These are phyloP conservation scores for Naganishia friedmannii DNA, from an alignment of 768 basidiomycete species.

Conservation along the genomic window DNA sequence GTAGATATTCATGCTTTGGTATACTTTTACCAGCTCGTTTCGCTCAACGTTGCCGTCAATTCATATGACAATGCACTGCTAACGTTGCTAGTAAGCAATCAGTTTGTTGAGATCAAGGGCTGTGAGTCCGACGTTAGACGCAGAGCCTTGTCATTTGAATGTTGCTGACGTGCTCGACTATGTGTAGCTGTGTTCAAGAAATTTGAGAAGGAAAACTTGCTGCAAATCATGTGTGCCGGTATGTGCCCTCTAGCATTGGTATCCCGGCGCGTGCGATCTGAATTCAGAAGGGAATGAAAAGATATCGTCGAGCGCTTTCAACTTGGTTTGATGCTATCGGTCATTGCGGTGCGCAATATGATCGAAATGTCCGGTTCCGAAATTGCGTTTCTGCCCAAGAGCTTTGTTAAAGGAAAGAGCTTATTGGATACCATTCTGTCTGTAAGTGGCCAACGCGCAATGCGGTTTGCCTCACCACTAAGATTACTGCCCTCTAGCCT, in stretches of 20 bases:
- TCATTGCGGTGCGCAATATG: conserved; percentile 89
- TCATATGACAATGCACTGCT: conserved; percentile 94
- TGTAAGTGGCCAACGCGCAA: conserved; percentile 54
- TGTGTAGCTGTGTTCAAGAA: conserved; percentile 79
- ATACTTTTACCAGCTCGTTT: conserved; percentile 90
- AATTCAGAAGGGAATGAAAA: conserved; percentile 43
- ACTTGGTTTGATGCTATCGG: conserved; percentile 79
- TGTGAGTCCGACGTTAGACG: conserved; percentile 53
- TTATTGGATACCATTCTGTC: conserved; percentile 72
- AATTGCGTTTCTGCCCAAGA: conserved; percentile 66
- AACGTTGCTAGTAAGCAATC: conserved; percentile 90
- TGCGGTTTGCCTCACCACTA: too few relatives aligned
- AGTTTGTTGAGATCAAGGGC: conserved; percentile 99
- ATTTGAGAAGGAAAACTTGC: conserved; percentile 97
- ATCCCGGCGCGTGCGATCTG: neutral
- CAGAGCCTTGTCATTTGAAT: neutral
- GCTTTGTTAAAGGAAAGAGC: conserved; percentile 50
- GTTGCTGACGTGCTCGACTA: neutral
- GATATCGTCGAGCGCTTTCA: conserved; percentile 98
- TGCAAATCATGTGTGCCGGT: conserved; percentile 98
- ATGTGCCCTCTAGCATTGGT: conserved; percentile 34
- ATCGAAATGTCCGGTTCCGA: conserved; percentile 90
- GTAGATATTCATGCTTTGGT: conserved; percentile 85
- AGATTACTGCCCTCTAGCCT: conserved; percentile 61
- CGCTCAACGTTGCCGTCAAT: conserved; percentile 95